These are phyloP conservation scores for Vitis rupestris DNA, from an alignment of 164 flowering plant species.

Conservation along the genomic window DNA sequence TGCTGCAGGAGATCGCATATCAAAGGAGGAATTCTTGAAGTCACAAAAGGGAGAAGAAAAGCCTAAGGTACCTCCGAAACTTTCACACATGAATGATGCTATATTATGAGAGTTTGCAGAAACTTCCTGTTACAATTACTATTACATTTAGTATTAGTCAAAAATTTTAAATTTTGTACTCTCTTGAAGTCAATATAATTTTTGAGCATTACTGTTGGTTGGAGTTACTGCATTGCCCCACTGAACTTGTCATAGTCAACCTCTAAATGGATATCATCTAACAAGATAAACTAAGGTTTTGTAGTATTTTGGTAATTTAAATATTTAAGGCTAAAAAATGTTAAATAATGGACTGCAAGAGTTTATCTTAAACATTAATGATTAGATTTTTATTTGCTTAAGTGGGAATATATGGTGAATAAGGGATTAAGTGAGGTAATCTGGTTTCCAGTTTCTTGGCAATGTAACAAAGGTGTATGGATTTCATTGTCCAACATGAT, in stretches of 20 bases:
- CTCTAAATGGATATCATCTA: not conserved
- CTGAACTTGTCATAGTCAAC: not conserved
- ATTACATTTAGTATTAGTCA: too few relatives aligned
- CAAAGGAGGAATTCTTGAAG: slow-evolving; percentile 72
- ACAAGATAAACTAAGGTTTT: not conserved
- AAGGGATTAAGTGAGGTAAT: too few relatives aligned
- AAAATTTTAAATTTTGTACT: too few relatives aligned
- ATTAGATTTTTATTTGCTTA: too few relatives aligned
- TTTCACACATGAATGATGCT: not conserved
- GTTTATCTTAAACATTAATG: too few relatives aligned
- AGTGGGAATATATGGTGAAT: too few relatives aligned
- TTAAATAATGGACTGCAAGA: too few relatives aligned
- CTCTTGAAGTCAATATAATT: not conserved
- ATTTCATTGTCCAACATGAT: too few relatives aligned
- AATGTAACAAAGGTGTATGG: too few relatives aligned
- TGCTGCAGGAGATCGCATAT: slow-evolving; percentile 66
- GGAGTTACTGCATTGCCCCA: not conserved
- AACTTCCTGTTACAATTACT: not conserved
- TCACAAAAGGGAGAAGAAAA: slow-evolving; percentile 69
- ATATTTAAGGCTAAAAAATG: too few relatives aligned
- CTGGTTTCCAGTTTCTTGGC: too few relatives aligned
- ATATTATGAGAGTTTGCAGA: not conserved
- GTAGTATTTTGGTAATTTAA: not conserved
- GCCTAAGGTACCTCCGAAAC: slow-evolving; percentile 64
- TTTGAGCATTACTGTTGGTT: not conserved